Conservation (phyloP, 2,329 filamentous ascomycete genomes). For the Paramyrothecium roridum region DNA sequence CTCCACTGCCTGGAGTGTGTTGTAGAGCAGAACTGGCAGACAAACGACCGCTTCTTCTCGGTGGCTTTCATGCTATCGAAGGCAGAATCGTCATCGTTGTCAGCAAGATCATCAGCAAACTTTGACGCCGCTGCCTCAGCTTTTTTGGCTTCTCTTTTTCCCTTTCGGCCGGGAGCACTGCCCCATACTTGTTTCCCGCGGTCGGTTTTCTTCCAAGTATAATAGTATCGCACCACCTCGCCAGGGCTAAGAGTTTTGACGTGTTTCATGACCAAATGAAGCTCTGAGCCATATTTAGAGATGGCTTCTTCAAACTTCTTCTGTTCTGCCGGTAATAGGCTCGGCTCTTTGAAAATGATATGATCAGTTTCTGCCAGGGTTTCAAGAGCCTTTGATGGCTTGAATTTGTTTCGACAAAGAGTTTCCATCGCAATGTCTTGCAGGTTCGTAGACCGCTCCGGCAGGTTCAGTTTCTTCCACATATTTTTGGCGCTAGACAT, state of each 20-base stretch:
- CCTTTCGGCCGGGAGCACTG: slow-evolving; percentile 80
- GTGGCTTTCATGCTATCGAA: slow-evolving; percentile 86
- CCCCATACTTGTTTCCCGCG: slow-evolving; percentile 88
- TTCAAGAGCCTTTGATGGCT: slow-evolving; percentile 67
- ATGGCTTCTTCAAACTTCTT: slow-evolving; percentile 94
- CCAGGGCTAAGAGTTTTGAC: slow-evolving; percentile 79
- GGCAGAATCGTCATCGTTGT: slow-evolving; percentile 90
- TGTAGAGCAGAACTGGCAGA: slow-evolving; percentile 89
- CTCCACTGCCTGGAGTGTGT: slow-evolving; percentile 86
- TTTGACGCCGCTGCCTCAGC: slow-evolving; percentile 69
- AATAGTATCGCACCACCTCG: slow-evolving; percentile 88
- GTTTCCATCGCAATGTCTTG: slow-evolving; percentile 78
- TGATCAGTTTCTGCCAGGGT: slow-evolving; percentile 66
- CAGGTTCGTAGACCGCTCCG: slow-evolving; percentile 78
- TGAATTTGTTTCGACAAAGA: slow-evolving; percentile 69
- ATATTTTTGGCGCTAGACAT: slow-evolving; percentile 67
- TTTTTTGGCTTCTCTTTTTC: slow-evolving; percentile 81
- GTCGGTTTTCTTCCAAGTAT: slow-evolving; percentile 95
- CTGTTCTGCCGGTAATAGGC: slow-evolving; percentile 71
- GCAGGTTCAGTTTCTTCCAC: slow-evolving; percentile 66
- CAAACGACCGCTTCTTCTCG: slow-evolving; percentile 76
- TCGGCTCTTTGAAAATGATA: slow-evolving; percentile 78
- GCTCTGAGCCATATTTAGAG: slow-evolving; percentile 85
- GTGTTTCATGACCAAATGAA: slow-evolving; percentile 77
- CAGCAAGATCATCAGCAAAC: slow-evolving; percentile 86